phyloP scores from a whole-genome alignment of 495 filamentous ascomycete genomes.

The Talaromyces adpressus region DNA sequence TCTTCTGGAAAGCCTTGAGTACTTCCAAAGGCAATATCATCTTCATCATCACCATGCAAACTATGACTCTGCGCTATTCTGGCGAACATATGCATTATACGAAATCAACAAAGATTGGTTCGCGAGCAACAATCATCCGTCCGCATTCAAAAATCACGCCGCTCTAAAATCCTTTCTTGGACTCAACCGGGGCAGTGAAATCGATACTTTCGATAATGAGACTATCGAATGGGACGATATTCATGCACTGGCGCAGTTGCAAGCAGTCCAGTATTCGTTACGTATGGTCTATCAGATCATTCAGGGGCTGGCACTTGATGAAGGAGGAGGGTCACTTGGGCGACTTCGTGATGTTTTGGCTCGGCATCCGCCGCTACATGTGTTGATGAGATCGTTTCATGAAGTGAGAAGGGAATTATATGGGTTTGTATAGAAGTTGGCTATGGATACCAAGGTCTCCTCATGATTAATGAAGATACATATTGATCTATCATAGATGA shows the following conservation, averaged over 20 bases:
- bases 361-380: constrained; percentile 25
- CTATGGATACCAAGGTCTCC: neutral
- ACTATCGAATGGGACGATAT: constrained; percentile 48
- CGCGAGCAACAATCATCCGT: constrained; percentile 14
- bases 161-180: constrained; percentile 7
- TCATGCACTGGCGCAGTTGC: constrained; percentile 56
- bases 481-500: neutral
- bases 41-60: neutral
- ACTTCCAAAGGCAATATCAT: constrained; percentile 11
- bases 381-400: constrained; percentile 21
- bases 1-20: constrained; percentile 16
- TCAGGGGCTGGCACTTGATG: constrained; percentile 12
- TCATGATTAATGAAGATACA: neutral
- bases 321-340: neutral
- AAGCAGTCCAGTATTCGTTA: constrained; percentile 58
- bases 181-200: neutral
- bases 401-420: constrained; percentile 16
- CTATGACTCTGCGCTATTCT: constrained; percentile 16
- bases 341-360: constrained; percentile 13
- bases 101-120: constrained; percentile 22
- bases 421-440: neutral
- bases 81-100: constrained; percentile 29
- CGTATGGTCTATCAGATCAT: constrained; percentile 56
- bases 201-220: neutral
- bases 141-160: constrained; percentile 15